phyloP scores from a whole-genome alignment of 108 stramenopile species.

The Cyclotella distinguenda region DNA sequence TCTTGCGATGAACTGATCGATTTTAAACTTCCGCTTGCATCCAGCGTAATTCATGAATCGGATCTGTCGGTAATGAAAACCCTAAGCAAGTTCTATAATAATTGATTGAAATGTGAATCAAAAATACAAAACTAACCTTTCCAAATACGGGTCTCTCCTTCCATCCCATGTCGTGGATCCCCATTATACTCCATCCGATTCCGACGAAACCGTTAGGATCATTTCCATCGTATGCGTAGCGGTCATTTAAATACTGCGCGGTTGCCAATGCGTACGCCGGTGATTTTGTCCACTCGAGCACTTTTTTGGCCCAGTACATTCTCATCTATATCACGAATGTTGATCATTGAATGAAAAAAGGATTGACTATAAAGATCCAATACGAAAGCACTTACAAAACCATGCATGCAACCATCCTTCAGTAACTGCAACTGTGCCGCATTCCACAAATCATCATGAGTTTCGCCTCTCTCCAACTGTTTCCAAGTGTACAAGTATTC shows the following conservation, averaged over 20 bases:
- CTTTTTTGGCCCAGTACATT: conserved; percentile 99
- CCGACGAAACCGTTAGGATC: conserved; percentile 98
- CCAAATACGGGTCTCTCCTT: conserved; percentile 92
- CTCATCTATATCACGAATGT: conserved; percentile 50
- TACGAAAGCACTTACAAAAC: conserved; percentile 68
- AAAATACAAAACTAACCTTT: too few relatives aligned
- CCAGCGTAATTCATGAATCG: conserved; percentile 97
- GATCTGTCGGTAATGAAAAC: too few relatives aligned
- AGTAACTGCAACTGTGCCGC: conserved; percentile 95
- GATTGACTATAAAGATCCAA: neutral
- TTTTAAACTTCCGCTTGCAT: conserved; percentile 94
- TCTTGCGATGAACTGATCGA: conserved; percentile 72
- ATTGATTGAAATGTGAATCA: too few relatives aligned
- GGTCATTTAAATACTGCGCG: conserved; percentile 95
- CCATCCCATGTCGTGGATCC: conserved; percentile 96
- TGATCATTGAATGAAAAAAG: neutral
- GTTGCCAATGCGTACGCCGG: conserved; percentile 84
- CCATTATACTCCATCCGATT: conserved; percentile 96
- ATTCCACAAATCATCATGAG: conserved; percentile 99
- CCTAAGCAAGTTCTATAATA: too few relatives aligned
- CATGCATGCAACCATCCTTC: conserved; percentile 94
- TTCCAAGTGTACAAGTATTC: conserved; percentile 81
- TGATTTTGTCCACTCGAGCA: conserved; percentile 94
- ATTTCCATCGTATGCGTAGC: conserved; percentile 94
- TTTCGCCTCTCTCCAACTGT: conserved; percentile 82